Percentiles rank a stretch among this genome's conserved stretches.
phyloP scores from a whole-genome alignment of 257 asterid species.

The Primulina huaijiensis region DNA sequence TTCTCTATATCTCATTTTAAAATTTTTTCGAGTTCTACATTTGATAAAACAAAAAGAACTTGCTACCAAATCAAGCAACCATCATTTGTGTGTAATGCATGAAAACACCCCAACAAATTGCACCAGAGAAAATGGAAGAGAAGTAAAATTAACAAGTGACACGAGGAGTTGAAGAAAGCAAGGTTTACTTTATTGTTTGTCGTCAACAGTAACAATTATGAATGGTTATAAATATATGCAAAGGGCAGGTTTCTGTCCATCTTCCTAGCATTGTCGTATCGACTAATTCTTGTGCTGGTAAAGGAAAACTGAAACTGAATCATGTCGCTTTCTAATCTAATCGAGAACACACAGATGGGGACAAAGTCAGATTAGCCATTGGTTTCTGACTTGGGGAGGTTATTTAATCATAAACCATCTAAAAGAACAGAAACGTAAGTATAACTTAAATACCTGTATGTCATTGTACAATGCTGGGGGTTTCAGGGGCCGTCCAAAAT shows the following conservation, averaged over 20 bases:
- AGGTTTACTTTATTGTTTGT: no score
- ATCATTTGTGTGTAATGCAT: no score
- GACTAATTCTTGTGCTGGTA: slow-evolving; percentile 26
- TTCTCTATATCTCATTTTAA: no score
- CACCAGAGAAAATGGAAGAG: no score
- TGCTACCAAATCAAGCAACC: no score
- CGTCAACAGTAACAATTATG: no score
- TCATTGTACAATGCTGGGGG: slow-evolving; percentile 36
- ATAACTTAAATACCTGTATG: slow-evolving; percentile 37
- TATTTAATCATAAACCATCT: slow-evolving; percentile 40
- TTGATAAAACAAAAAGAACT: no score
- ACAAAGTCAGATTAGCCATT: slow-evolving; percentile 37
- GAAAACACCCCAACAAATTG: no score
- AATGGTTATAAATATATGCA: slow-evolving; percentile 26
- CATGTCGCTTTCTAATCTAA: slow-evolving; percentile 16
- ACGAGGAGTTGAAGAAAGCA: no score
- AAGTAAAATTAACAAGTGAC: no score
- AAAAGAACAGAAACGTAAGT: slow-evolving; percentile 28
- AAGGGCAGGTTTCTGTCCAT: slow-evolving; percentile 5
- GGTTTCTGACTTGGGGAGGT: slow-evolving; percentile 20
- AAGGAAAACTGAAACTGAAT: slow-evolving; percentile 6
- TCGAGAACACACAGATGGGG: slow-evolving; percentile 28
- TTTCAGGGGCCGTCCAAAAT: slow-evolving; percentile 22
- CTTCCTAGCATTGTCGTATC: not conserved
- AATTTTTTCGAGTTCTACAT: no score